Evolutionary conservation across 1,139 yeast species (phyloP).

Genomic region (Hemisphaericaspora lyxosophila): DNA sequence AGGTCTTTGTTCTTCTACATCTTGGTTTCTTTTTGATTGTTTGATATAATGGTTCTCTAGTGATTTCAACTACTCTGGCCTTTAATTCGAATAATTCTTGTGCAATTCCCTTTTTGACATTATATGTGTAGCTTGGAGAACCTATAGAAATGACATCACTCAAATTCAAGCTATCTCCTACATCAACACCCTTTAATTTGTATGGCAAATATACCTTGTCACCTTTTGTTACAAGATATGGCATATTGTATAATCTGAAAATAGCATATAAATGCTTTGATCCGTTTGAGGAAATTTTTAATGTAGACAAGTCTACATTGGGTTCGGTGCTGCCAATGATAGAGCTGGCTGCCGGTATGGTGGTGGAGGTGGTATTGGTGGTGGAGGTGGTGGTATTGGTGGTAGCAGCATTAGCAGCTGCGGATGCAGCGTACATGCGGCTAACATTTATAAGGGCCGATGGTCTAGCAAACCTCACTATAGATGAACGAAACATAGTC

Average conservation of each 20-base stretch:
- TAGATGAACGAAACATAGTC: slow-evolving; percentile 3
- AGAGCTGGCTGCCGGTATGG: slow-evolving; percentile 3
- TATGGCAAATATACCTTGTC: slow-evolving; percentile 80
- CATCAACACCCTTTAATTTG: slow-evolving; percentile 67
- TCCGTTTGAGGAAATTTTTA: slow-evolving; percentile 62
- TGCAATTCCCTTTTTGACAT: slow-evolving; percentile 36
- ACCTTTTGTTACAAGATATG: slow-evolving; percentile 88
- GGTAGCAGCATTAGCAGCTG: slow-evolving; percentile 1
- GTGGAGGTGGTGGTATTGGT: not conserved
- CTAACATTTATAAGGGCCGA: not conserved
- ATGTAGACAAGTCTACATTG: slow-evolving; percentile 30
- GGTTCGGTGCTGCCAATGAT: no score
- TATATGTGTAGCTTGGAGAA: slow-evolving; percentile 73
- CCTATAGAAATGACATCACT: slow-evolving; percentile 82
- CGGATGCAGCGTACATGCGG: slow-evolving; percentile 1
- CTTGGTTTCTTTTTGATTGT: slow-evolving; percentile 68
- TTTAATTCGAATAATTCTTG: slow-evolving; percentile 53
- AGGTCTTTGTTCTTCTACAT: slow-evolving; percentile 79
- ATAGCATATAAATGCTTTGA: slow-evolving; percentile 68
- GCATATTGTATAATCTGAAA: slow-evolving; percentile 77
- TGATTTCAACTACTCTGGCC: slow-evolving; percentile 83
- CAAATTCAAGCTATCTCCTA: slow-evolving; percentile 76
- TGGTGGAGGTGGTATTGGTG: slow-evolving; percentile 5
- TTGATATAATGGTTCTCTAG: slow-evolving; percentile 73
- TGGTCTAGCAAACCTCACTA: slow-evolving; percentile 3